Percentiles rank a stretch among this genome's conserved stretches.
phyloP scores from a whole-genome alignment of 805 yeast genomes.

The Pichia thaimueangensis region DNA sequence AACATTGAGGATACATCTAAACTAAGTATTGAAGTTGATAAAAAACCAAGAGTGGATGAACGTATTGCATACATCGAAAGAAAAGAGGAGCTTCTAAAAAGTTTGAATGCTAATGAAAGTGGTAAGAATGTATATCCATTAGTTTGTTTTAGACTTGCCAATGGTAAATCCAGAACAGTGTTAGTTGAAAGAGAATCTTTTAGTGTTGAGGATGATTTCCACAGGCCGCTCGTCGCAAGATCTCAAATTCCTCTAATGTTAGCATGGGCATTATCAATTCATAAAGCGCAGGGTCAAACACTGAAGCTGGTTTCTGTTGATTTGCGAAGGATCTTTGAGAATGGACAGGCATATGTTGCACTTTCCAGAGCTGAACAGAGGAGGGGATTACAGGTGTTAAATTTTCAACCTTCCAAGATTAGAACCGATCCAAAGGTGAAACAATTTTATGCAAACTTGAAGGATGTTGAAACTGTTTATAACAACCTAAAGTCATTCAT shows the following conservation, averaged over 20 bases:
- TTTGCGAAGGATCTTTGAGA: slow-evolving; percentile 68
- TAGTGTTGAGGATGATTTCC: slow-evolving; percentile 70
- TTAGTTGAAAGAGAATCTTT: slow-evolving; percentile 79
- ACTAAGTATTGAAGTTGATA: slow-evolving; percentile 2
- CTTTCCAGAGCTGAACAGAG: slow-evolving; percentile 77
- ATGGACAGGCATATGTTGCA: slow-evolving; percentile 96
- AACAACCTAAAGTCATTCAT: background rate
- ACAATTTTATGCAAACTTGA: slow-evolving; percentile 54
- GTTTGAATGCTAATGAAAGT: slow-evolving; percentile 1
- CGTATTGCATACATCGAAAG: slow-evolving; percentile 2
- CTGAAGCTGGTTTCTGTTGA: slow-evolving; percentile 72
- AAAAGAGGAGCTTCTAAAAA: background rate
- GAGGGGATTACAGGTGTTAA: slow-evolving; percentile 73
- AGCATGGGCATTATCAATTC: slow-evolving; percentile 97
- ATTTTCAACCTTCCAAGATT: slow-evolving; percentile 61
- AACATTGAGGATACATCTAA: background rate
- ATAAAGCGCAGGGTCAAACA: slow-evolving; percentile 94
- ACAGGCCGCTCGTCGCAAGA: slow-evolving; percentile 61
- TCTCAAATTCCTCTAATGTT: slow-evolving; percentile 78
- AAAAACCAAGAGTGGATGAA: background rate
- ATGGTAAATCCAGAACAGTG: slow-evolving; percentile 67
- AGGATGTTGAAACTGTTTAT: slow-evolving; percentile 30
- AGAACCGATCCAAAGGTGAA: slow-evolving; percentile 65
- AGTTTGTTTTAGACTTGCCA: slow-evolving; percentile 68
- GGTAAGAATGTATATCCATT: slow-evolving; percentile 45